phyloP scores from a whole-genome alignment of 495 filamentous ascomycete species.

The Trichodelitschia bisporula region DNA sequence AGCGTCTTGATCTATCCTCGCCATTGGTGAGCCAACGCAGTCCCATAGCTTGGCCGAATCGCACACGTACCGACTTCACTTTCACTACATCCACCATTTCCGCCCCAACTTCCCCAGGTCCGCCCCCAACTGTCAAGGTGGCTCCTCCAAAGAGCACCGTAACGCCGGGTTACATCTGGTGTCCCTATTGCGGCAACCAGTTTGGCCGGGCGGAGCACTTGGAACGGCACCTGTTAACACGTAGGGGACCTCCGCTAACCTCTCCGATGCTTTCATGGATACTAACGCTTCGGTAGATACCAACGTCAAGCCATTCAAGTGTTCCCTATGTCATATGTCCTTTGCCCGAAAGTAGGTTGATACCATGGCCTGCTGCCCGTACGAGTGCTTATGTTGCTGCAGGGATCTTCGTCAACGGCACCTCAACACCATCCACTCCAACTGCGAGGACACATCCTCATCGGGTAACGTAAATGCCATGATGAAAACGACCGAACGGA shows the following conservation, averaged over 20 bases:
- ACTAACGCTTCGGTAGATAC: conserved; percentile 22
- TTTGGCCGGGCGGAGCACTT: conserved; percentile 44
- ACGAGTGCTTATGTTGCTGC: conserved; percentile 2
- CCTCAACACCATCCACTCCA: conserved; percentile 21
- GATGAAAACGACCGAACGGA: conserved; percentile 18
- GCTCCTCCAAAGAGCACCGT: too few species aligned
- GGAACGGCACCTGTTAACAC: conserved; percentile 33
- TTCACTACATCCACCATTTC: too few species aligned
- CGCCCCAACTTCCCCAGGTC: too few species aligned
- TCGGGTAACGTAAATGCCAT: conserved; percentile 16
- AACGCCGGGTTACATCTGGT: too few species aligned
- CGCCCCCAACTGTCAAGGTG: too few species aligned
- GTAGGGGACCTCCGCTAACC: conserved; percentile 17
- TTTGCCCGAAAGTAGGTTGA: conserved; percentile 31
- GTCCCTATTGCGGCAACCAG: conserved; percentile 34
- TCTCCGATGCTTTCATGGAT: neutral
- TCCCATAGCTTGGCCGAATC: too few species aligned
- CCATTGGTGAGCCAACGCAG: too few species aligned
- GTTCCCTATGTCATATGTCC: conserved; percentile 31
- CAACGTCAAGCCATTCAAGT: conserved; percentile 37
- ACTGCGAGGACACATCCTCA: conserved; percentile 16
- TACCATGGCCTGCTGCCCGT: too few species aligned
- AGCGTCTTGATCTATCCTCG: too few species aligned
- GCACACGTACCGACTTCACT: too few species aligned
- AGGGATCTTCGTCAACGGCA: conserved; percentile 37